Base-by-base conservation (phyloP, 2,329 filamentous ascomycete species). In the Seiridium unicorne region DNA sequence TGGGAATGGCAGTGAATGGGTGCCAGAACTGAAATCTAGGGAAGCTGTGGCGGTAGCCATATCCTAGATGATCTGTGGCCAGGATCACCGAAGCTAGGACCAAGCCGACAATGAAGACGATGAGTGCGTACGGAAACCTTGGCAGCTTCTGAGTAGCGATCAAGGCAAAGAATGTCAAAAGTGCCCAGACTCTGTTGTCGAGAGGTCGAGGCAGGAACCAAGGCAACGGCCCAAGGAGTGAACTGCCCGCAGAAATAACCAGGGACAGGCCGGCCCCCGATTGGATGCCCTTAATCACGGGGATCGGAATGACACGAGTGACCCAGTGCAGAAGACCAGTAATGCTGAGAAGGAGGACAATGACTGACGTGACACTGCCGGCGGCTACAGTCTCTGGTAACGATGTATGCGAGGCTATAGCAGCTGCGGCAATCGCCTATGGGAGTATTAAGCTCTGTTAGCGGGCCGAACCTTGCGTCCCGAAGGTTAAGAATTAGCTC, bases 201-300 rank as follows among this genome's bases (percentile, higher is more conserved):
- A 88, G 82, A 74, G 84, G 86, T 48, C 80, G 83, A 0, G 90
- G 86, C 4, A 76, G 71, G 1, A 81, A 76, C 92, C 92, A 96
- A 10, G 81, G 78, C 3, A 97, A 79, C 2, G 86, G 86, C 18
- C 82, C 79, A 10, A 95, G 80, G 60, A 96, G 82, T 51, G 80
- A 84, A 0, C 82, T 80, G 3, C 91, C 92, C 6, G 92, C 91
- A 10, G 91, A 90, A 60, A 96, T 83, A 58, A 93, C 84, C 13
- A 98, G 83, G 13, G 90, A 92, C 53, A 98, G 79, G 1, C 94
- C 94, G 4, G 94, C 94, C 44, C 94, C 94, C 53, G 97, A 86
- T 75, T 98, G 95, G 65, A 98, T 97, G 36, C 94, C 94, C 72
- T 96, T 97, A 57, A 98, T 89, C 0, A 98, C 90, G 0, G 93